These are phyloP conservation scores for Russula earlei DNA, from an alignment of 768 basidiomycete genomes.

Conservation along the genomic window DNA sequence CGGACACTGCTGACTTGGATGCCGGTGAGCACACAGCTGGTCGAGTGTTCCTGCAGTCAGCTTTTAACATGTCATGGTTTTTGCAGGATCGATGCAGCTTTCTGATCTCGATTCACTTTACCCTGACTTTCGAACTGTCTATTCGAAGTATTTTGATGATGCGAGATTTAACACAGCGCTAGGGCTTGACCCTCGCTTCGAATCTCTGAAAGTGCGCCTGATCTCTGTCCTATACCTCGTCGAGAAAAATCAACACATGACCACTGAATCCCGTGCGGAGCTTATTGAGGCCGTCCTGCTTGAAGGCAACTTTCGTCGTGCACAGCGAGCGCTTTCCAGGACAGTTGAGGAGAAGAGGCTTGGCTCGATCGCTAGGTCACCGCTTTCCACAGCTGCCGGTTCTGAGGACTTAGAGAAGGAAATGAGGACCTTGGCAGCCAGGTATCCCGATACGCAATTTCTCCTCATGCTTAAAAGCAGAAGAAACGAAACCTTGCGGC, in stretches of 20 bases:
- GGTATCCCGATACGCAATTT: conserved; percentile 5
- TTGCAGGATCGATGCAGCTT: background rate
- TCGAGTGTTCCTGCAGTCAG: background rate
- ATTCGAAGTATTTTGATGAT: background rate
- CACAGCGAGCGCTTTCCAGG: background rate
- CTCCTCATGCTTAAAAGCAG: background rate
- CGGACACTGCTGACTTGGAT: background rate
- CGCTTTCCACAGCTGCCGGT: background rate
- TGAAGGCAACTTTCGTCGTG: conserved; percentile 7
- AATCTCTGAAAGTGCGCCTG: background rate
- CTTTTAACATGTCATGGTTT: background rate
- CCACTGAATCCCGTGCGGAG: background rate
- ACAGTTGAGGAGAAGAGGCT: background rate
- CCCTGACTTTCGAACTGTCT: background rate
- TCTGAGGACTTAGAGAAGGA: conserved; percentile 6
- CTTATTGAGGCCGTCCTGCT: background rate
- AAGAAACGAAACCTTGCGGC: background rate
- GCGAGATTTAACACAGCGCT: background rate
- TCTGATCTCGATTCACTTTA: conserved; percentile 4
- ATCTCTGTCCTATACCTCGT: background rate
- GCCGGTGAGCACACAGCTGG: background rate
- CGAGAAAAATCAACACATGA: background rate
- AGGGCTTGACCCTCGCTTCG: background rate
- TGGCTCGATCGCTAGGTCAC: background rate
- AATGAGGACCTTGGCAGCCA: background rate